Percentiles rank a stretch among this genome's conserved stretches.
Conservation (phyloP, 2,329 filamentous ascomycete species). For the Talaromyces marneffei region DNA sequence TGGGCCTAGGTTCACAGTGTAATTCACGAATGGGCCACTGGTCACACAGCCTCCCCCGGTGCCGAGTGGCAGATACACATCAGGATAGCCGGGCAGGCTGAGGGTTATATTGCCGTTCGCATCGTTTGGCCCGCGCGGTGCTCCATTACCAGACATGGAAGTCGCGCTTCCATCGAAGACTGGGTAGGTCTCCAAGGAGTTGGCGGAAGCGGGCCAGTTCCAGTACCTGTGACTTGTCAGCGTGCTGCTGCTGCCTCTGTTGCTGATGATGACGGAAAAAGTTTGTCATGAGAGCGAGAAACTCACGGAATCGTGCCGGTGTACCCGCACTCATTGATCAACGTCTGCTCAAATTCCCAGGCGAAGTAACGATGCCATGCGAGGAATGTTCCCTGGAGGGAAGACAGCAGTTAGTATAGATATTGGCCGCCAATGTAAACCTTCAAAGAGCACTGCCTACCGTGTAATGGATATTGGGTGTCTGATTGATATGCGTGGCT, state of each 20-base stretch:
- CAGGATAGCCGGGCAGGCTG: background rate
- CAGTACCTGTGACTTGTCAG: conserved; percentile 32
- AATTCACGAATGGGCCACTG: conserved; percentile 32
- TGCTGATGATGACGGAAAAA: no score
- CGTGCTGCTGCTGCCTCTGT: no score
- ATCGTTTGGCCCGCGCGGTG: conserved; percentile 23
- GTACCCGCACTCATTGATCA: conserved; percentile 36
- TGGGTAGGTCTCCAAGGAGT: conserved; percentile 36
- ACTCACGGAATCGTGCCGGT: conserved; percentile 28
- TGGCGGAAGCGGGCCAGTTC: conserved; percentile 42
- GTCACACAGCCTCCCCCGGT: conserved; percentile 32
- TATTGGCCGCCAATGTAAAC: conserved; percentile 16
- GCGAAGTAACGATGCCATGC: conserved; percentile 35
- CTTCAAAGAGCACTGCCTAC: conserved; percentile 14
- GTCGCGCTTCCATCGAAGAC: conserved; percentile 47
- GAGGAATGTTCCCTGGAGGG: conserved; percentile 21
- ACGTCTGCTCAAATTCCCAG: conserved; percentile 27
- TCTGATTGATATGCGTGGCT: conserved; percentile 46
- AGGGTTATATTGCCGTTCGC: background rate
- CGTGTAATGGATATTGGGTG: conserved; percentile 39
- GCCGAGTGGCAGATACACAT: conserved; percentile 28
- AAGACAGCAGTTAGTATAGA: background rate
- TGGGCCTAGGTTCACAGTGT: conserved; percentile 28
- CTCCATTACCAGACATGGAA: conserved; percentile 43
- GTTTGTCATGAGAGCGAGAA: background rate